Base-by-base conservation (phyloP, 768 basidiomycete genomes). In the Pleurotus eryngii region DNA sequence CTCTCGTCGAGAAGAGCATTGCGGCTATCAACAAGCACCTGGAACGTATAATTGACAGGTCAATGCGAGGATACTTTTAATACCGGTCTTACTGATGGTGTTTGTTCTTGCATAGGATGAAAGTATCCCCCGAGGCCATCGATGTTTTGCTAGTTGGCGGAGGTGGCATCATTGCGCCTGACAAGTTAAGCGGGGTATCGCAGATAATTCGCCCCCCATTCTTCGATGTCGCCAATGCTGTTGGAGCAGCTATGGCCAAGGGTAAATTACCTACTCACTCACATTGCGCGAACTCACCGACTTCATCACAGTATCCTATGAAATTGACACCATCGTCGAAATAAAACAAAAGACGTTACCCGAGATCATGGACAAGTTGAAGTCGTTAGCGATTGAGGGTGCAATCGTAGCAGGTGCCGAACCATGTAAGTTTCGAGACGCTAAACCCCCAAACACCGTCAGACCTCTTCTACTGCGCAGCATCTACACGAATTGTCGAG, bases 121-220 rank as follows among this genome's bases (percentile, higher is more conserved):
- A 88, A 73, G 43, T 40, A 3, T 55, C 54, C 5, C 77, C 78
- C 1, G 77, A 78, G 22, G 80, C 82, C 63, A 74, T 80, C 45
- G 79, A 83, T 22, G 74, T 86, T 9, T 75, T 85, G 26, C 76
- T 88, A 1, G 86, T 87, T 38, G 86, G 86, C 20, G 86, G 86
- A 14, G 86, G 86, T 4, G 80, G 82, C 0, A 81, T 87, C 61
- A 73, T 88, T 35, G 74, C 80, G 8, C 84, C 86, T 0, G 68
- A 75, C 7, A 50, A 68, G 8, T 74, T 88, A 0, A 69, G 66
- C 30, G 86, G 86, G 7, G 78, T 86, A 3, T 76, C 74, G 50
- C 74, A 65, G 27, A 68, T 74, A 11, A 37, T 56, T 47, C n/a
- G 39, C 14, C 72, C 72, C 7, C 67, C 65, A 7, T 65, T 69